Base-by-base conservation (phyloP, 208 protist genomes). In the Leishmania tropica region DNA sequence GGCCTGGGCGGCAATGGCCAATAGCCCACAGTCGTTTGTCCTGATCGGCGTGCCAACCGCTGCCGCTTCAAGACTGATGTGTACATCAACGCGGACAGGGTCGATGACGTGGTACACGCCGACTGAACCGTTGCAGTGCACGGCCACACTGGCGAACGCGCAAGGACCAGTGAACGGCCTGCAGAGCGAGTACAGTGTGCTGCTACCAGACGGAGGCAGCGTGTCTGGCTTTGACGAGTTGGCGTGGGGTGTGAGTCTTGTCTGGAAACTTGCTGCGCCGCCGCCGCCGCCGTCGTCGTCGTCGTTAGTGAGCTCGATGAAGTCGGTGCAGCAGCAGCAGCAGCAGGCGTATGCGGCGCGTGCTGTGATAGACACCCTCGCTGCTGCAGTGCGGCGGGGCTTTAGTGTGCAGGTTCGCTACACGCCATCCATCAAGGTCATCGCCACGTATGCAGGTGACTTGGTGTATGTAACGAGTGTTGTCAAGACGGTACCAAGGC, bases 11-110 rank as follows among this genome's bases (percentile, higher is more conserved):
- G 35, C 81, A 31, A 94, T 95, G 91, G 81, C 80, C 70, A 92
- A 90, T 75, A 97, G 94, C 75, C 94, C 94, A 15, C 56, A 87
- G 75, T 70, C 54, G 51, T 94, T 93, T 79, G 87, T 81, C 54
- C 84, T 97, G 28, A 84, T 97, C 79, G 93, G 91, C 19, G 83
- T 90, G n/a, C 92, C 94, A 17, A 86, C 90, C 10, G 74, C 83
- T 8, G 78, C 56, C 8, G 86, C 84, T 15, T 90, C 90, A 19
- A 81, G 60, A 51, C 58, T 95, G 19, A 53, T 70, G 2, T 97
- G 94, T 80, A 71, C 58, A 13, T 92, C 94, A 1, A 81, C 21
- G 10, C 71, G 73, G 13, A 89, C 91, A 0, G 85, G 82, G 19
- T 97, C 94, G 7, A 75, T 35, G 35, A 40, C 62, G 58, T 97